Conservation (phyloP, 257 asterid species). For the Pogostemon cablin region DNA sequence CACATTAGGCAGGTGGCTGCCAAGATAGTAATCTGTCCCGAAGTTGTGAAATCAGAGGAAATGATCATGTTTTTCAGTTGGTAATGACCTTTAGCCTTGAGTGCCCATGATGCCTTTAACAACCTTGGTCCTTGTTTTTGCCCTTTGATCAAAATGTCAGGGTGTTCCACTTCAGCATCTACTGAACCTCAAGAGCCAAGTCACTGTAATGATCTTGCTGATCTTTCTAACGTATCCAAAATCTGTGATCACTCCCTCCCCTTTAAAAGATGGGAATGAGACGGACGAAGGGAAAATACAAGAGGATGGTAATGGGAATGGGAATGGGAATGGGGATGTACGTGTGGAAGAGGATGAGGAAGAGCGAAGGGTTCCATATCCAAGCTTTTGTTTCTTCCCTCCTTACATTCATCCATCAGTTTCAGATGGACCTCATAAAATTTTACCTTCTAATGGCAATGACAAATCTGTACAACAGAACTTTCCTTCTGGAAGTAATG, state of each 20-base stretch:
- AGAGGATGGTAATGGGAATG: conserved; percentile 38
- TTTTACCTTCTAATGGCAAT: conserved; percentile 40
- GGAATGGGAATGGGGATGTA: conserved; percentile 36
- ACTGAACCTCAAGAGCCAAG: conserved; percentile 41
- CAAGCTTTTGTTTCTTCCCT: conserved; percentile 73
- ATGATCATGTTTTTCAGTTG: too few relatives aligned
- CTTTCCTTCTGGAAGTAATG: conserved; percentile 43
- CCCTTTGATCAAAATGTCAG: conserved; percentile 40
- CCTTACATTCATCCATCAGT: conserved; percentile 75
- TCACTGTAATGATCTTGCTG: conserved; percentile 34
- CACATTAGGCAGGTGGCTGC: background rate
- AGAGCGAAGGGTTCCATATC: conserved; percentile 74
- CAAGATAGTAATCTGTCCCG: background rate
- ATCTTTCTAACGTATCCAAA: conserved; percentile 33
- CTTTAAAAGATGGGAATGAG: conserved; percentile 42
- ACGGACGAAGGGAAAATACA: conserved; percentile 37
- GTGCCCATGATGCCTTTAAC: background rate
- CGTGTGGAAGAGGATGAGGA: conserved; percentile 77
- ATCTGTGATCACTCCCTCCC: conserved; percentile 25
- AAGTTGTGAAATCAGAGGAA: background rate
- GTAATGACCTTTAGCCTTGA: background rate
- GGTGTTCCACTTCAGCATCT: conserved; percentile 38
- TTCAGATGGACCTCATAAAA: conserved; percentile 45
- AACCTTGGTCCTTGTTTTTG: conserved; percentile 21
- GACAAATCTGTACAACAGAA: conserved; percentile 39